These are phyloP conservation scores for Yarrowia sp. DNA, from an alignment of 805 yeast species.

Conservation along the genomic window DNA sequence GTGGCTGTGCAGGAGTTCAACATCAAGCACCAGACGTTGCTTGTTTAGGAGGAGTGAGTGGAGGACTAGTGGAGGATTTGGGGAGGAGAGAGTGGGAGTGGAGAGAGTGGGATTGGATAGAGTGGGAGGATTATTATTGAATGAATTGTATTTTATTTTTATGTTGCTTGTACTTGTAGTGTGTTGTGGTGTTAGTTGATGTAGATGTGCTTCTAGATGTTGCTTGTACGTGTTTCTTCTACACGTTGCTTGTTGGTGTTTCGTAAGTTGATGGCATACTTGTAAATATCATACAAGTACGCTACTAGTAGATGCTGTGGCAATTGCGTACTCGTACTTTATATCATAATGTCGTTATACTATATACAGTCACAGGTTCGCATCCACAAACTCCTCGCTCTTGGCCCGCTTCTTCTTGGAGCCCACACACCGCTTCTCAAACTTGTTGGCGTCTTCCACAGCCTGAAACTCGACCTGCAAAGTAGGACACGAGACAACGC, in stretches of 20 bases:
- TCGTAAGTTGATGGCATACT: too few species aligned
- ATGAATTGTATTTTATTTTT: constrained; percentile 31
- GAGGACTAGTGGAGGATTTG: not conserved
- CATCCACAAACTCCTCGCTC: constrained; percentile 27
- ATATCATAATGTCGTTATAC: too few species aligned
- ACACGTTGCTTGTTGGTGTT: too few species aligned
- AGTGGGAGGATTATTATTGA: not conserved
- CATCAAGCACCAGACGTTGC: constrained; percentile 35
- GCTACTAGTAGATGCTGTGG: too few species aligned
- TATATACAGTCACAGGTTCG: not conserved
- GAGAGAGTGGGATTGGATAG: too few species aligned
- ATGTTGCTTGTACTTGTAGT: constrained; percentile 45
- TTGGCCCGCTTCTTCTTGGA: constrained; percentile 68
- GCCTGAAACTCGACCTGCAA: constrained; percentile 46
- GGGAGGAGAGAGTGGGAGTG: not conserved
- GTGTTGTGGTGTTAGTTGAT: too few species aligned
- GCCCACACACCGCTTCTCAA: constrained; percentile 65
- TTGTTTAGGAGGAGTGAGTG: constrained; percentile 9
- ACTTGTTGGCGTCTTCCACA: constrained; percentile 52
- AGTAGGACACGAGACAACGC: not conserved
- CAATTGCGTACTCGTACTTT: too few species aligned
- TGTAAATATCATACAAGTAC: too few species aligned
- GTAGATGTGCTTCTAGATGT: too few species aligned
- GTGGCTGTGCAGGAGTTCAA: constrained; percentile 81
- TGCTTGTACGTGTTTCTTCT: too few species aligned